Percentiles rank a stretch among this genome's conserved stretches.
Conservation (phyloP, 139 green algal species). For the Haematococcus lacustris region DNA sequence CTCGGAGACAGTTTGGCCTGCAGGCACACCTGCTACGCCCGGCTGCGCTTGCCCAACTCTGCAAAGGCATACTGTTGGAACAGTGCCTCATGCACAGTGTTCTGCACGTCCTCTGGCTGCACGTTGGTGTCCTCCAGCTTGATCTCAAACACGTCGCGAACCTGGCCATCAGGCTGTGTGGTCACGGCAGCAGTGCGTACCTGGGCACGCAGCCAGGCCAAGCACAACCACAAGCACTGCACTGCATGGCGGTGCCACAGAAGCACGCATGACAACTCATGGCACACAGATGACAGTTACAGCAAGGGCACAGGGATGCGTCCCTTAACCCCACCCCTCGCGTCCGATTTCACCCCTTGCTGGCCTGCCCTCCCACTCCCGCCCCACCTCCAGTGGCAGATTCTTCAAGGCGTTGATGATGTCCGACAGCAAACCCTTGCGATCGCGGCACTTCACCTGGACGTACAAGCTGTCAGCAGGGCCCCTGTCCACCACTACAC, state of each 20-base stretch:
- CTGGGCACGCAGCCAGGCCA: too few species aligned
- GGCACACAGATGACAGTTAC: too few species aligned
- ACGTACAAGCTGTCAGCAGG: not conserved
- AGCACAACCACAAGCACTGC: too few species aligned
- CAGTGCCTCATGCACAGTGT: slow-evolving; percentile 31
- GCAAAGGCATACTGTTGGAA: slow-evolving; percentile 13
- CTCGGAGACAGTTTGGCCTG: too few species aligned
- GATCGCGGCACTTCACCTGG: slow-evolving; percentile 61
- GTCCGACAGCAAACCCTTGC: slow-evolving; percentile 56
- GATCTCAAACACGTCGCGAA: slow-evolving; percentile 70
- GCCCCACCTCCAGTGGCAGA: slow-evolving; percentile 55
- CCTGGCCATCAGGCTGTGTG: slow-evolving; percentile 39
- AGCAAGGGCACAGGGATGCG: too few species aligned
- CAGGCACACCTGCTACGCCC: too few species aligned
- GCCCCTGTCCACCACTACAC: slow-evolving; percentile 2
- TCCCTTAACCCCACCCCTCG: too few species aligned
- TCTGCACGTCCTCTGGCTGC: slow-evolving; percentile 35
- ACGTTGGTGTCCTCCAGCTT: slow-evolving; percentile 14
- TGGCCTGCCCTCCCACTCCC: too few species aligned
- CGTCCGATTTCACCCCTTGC: too few species aligned
- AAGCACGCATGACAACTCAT: too few species aligned
- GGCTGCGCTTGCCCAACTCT: not conserved
- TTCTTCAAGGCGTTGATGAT: slow-evolving; percentile 46
- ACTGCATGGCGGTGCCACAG: too few species aligned
- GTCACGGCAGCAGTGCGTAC: slow-evolving; percentile 65